Percentiles rank a stretch among this genome's conserved stretches.
phyloP scores from a whole-genome alignment of 108 stramenopile genomes.

The Chaetoceros muelleri region DNA sequence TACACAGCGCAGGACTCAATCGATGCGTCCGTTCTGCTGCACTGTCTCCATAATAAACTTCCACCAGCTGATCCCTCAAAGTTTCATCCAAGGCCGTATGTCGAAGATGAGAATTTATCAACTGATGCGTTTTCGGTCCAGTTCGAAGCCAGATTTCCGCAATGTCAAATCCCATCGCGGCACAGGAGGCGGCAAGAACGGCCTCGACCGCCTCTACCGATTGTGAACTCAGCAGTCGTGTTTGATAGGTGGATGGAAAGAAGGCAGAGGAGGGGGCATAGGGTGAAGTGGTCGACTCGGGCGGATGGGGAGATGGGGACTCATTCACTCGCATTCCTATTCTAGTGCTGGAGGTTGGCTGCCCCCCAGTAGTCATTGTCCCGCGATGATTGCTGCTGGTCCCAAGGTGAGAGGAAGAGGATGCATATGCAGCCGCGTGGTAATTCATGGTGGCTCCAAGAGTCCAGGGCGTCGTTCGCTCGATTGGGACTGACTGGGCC shows the following conservation, averaged over 20 bases:
- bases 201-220: slow-evolving; percentile 54
- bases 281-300: not conserved
- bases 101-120: slow-evolving; percentile 74
- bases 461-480: not conserved
- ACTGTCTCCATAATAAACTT: slow-evolving; percentile 81
- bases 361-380: not conserved
- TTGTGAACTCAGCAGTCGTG: slow-evolving; percentile 42
- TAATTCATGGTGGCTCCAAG: not conserved
- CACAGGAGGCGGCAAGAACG: slow-evolving; percentile 62
- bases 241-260: slow-evolving; percentile 10
- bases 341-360: not conserved
- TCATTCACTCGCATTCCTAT: slow-evolving; percentile 12
- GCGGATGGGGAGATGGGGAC: slow-evolving; percentile 5
- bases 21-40: slow-evolving; percentile 70
- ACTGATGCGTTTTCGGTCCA: slow-evolving; percentile 85
- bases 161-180: slow-evolving; percentile 82
- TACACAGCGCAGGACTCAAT: slow-evolving; percentile 76
- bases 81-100: slow-evolving; percentile 70
- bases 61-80: slow-evolving; percentile 65
- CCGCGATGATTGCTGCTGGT: no score
- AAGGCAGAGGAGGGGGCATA: slow-evolving; percentile 8
- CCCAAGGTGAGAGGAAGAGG: no score
- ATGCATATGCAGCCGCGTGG: no score
- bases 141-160: slow-evolving; percentile 91
- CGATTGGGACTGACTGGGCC: not conserved